phyloP scores from a whole-genome alignment of 2,329 filamentous ascomycete genomes.

The Alternaria triticina region DNA sequence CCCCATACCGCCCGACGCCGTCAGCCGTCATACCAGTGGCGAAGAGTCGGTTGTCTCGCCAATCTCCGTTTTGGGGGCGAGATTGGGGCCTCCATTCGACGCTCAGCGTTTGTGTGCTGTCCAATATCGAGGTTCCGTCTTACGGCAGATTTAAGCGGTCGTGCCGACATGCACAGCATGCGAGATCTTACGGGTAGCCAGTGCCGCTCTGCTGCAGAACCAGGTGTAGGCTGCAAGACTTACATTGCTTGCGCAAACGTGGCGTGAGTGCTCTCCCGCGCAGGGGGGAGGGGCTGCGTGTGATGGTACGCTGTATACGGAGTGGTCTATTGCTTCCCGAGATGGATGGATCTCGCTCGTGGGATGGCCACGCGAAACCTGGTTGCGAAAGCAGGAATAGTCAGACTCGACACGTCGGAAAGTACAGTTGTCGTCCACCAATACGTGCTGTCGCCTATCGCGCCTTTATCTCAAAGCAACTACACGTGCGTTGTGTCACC shows the following conservation, averaged over 20 bases:
- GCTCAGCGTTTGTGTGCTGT: not conserved
- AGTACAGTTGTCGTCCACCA: not conserved
- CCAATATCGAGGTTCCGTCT: not conserved
- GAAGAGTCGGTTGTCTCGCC: slow-evolving; percentile 2
- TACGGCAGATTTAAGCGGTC: not conserved
- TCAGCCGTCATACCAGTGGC: slow-evolving; percentile 18
- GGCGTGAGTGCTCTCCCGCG: not conserved
- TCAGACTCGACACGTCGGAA: not conserved
- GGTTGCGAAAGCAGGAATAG: not conserved
- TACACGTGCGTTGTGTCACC: not conserved
- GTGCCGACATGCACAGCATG: slow-evolving; percentile 5
- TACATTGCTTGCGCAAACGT: not conserved
- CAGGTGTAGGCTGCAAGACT: not conserved
- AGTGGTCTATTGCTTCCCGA: not conserved
- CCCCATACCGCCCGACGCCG: slow-evolving; percentile 14
- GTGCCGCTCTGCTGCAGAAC: not conserved
- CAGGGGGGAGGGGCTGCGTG: not conserved
- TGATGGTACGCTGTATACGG: not conserved
- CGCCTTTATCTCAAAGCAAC: not conserved
- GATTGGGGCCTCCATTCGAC: not conserved
- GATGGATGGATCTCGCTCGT: not conserved
- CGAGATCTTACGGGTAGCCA: not conserved
- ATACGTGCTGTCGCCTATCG: not conserved
- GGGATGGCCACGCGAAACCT: not conserved
- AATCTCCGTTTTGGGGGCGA: slow-evolving; percentile 1